Percentiles rank a stretch among this genome's conserved stretches.
Conservation (phyloP, 305 asterid species). For the Fraxinus dipetala region DNA sequence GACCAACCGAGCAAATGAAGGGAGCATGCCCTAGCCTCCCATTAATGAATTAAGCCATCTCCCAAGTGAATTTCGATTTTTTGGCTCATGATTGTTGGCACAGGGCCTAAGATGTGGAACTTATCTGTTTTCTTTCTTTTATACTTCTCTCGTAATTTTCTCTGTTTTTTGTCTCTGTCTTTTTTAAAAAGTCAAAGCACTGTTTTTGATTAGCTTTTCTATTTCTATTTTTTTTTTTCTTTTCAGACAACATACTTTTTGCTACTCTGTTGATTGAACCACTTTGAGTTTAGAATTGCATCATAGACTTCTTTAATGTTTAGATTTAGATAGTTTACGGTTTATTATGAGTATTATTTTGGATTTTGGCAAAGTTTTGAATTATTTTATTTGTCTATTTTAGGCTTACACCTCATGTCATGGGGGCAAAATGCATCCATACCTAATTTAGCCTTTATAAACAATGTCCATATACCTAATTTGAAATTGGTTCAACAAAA, state of each 20-base stretch:
- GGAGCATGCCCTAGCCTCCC: not conserved
- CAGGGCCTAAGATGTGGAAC: not conserved
- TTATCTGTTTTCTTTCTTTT: not conserved
- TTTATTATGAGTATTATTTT: not conserved
- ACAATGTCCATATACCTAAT: not conserved
- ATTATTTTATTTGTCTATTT: not conserved
- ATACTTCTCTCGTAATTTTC: not conserved
- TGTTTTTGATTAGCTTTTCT: not conserved
- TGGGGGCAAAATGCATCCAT: not conserved
- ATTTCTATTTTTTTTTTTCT: not conserved
- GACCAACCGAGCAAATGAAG: not conserved
- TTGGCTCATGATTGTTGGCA: not conserved
- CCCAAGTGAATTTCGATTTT: not conserved
- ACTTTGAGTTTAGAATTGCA: not conserved
- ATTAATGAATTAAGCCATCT: not conserved
- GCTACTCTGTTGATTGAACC: not conserved
- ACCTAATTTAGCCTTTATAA: not conserved
- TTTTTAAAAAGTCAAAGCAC: not conserved
- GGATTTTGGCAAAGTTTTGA: not conserved
- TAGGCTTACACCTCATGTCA: not conserved
- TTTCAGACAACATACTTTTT: not conserved
- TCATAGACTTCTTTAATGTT: not conserved
- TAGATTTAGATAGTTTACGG: not conserved
- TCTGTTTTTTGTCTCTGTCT: not conserved
- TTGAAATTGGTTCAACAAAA: not conserved